phyloP scores from a whole-genome alignment of 257 asterid genomes.

The Orobanche coerulescens region DNA sequence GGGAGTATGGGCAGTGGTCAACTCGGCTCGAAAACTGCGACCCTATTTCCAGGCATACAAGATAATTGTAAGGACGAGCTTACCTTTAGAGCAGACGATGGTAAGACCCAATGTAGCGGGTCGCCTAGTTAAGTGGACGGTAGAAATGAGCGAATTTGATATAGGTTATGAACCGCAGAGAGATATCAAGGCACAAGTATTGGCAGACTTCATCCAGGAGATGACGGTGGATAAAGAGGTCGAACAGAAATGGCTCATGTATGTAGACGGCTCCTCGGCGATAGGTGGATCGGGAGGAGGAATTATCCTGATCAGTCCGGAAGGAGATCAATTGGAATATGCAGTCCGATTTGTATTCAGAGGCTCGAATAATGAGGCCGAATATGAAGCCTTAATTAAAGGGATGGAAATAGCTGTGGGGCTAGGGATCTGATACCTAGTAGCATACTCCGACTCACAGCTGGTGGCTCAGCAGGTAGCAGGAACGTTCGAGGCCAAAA shows the following conservation, averaged over 20 bases:
- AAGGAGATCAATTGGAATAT: not conserved
- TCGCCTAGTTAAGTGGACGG: not conserved
- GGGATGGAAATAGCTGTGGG: not conserved
- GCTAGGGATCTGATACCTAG: not conserved
- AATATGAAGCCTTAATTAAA: not conserved
- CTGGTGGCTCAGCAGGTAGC: not conserved
- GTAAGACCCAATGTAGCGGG: not conserved
- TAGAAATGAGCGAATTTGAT: not conserved
- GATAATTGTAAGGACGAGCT: too few relatives aligned
- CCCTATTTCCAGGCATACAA: too few relatives aligned
- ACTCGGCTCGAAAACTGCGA: too few relatives aligned
- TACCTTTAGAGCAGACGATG: too few relatives aligned
- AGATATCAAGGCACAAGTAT: not conserved
- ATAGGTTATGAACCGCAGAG: not conserved
- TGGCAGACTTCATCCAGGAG: too few relatives aligned
- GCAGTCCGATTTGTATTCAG: not conserved
- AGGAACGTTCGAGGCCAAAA: not conserved
- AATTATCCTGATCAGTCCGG: not conserved
- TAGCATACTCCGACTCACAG: not conserved
- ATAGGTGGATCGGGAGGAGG: not conserved
- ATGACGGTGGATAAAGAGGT: not conserved
- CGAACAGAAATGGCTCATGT: not conserved
- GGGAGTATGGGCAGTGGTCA: too few relatives aligned
- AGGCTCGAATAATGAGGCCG: not conserved
- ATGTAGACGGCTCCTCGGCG: not conserved